Base-by-base conservation (phyloP, 192 early-diverging fungal species). In the Coemansia guatemalensis region DNA sequence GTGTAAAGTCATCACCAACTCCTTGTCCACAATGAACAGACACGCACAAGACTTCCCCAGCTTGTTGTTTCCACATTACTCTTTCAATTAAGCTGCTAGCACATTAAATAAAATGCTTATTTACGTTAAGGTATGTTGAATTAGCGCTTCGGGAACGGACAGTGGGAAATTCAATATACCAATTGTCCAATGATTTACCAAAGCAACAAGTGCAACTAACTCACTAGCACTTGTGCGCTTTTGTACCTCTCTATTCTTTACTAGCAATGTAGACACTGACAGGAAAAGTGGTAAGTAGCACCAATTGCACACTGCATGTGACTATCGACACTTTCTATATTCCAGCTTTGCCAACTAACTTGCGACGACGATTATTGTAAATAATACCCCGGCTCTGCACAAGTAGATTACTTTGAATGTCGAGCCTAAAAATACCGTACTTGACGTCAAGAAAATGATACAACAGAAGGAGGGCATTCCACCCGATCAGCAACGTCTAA, bases 391-490 rank as follows among this genome's bases (percentile, higher is more conserved):
- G 9, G 23, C 39, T 52, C 8, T 29, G 21, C 29, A 18, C 18
- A 4, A 39, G 32, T 82, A 98, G 93, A 93, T 97, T 74, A 91
- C 92, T 61, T 88, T 98, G 58, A 90, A 92, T 73, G 89, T 96
- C 67, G 92, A 95, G 68, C 84, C 85, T 11, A 82, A 80, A 58
- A 86, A 91, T 70, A 91, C 78, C 67, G 87, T 89, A 54, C 12
- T 18, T 3, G 4, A 41, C 41, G 90, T 99, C 81, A 97, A 97
- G 79, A 88, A 97, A 64, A 81, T 87, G 60, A 88, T 99, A 48
- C 93, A 97, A 65, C 94, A 94, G 77, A 96, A 96, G 82, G 95
- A 97, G 71, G 97, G 95, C 57, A 99, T 99, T 60, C 95, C 97
- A 5, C 95, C 95, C 26, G 83, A 88, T 18, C 97, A 99, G 74